Conservation (phyloP, 441 rosid species). For the Francoa sonchifolia region DNA sequence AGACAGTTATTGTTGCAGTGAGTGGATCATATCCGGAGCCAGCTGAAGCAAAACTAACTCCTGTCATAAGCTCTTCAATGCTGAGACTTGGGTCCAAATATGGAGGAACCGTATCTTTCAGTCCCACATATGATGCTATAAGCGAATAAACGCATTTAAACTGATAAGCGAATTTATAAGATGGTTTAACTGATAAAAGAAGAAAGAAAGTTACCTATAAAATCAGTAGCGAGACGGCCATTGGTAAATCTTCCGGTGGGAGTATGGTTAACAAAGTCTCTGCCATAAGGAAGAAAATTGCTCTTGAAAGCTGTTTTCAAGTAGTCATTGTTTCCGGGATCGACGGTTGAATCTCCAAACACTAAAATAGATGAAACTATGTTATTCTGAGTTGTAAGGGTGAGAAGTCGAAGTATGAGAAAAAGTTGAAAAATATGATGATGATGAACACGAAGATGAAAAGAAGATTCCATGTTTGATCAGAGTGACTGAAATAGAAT, state of each 20-base stretch:
- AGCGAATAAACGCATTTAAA: not conserved
- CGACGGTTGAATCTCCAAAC: constrained; percentile 39
- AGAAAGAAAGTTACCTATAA: not conserved
- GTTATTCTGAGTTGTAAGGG: not conserved
- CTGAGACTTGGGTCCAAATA: constrained; percentile 57
- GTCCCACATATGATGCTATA: constrained; percentile 56
- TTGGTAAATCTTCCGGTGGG: constrained; percentile 37
- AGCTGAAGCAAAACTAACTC: constrained; percentile 90
- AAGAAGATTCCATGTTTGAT: not conserved
- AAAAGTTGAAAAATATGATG: not conserved
- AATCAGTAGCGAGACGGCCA: constrained; percentile 17
- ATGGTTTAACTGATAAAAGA: not conserved
- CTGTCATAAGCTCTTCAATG: constrained; percentile 51
- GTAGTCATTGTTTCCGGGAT: constrained; percentile 37
- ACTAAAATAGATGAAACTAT: constrained; percentile 17
- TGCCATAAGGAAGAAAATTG: constrained; percentile 29
- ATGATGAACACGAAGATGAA: not conserved
- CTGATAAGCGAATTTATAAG: not conserved
- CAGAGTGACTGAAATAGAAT: not conserved
- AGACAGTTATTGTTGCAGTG: constrained; percentile 44
- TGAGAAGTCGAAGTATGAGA: not conserved
- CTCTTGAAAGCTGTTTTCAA: constrained; percentile 19
- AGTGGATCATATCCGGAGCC: constrained; percentile 76
- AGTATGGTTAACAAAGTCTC: constrained; percentile 15
- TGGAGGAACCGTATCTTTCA: constrained; percentile 59